Evolutionary conservation across 345 rosid species (phyloP), one percentile per base, ranked within the genome.

Genomic region (Lumnitzera racemosa): DNA sequence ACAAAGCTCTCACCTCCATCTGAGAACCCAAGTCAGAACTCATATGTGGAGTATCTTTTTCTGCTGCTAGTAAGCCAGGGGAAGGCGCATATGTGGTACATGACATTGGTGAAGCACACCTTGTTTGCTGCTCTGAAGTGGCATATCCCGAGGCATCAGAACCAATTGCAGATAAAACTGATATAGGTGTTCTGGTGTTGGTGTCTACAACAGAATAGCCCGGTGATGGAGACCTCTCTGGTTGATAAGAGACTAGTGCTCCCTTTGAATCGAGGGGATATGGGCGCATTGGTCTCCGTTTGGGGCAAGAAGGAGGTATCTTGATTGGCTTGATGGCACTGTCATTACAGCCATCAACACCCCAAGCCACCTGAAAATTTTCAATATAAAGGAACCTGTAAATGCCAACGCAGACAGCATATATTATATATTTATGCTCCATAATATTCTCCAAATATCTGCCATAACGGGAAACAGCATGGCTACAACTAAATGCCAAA

Each of bases 21-120:
- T n/a, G n/a, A n/a, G n/a, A n/a, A n/a, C n/a, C n/a, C n/a, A 27
- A 60, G 36, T 47, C 47, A n/a, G 29, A 29, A 24, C 5, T 29
- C 36, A 29, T 2, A 5, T 29, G 36, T 29, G 2, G 36, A 29
- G 36, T 29, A 29, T 29, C 36, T 5, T 29, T 5, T 5, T 5
- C 36, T 29, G 2, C 5, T 5, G 36, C 36, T 5, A 5, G 36
- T 29, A 5, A 2, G 5, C 5, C 5, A 5, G 36, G 5, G 36
- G 5, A 2, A 29, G 5, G 2, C 2, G 61, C 63, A 15, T 85
- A 82, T 46, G 80, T 76, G 49, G 79, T 75, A 57, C 81, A 82
- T 2, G 96, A 87, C 53, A 67, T 70, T 25, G 84, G 88, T 4
- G 89, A 85, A 68, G 83, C 70, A 61, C 80, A 85, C 64, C 76